Evolutionary conservation across 768 basidiomycete species (phyloP).

Genomic region (Sarcomyxa edulis): DNA sequence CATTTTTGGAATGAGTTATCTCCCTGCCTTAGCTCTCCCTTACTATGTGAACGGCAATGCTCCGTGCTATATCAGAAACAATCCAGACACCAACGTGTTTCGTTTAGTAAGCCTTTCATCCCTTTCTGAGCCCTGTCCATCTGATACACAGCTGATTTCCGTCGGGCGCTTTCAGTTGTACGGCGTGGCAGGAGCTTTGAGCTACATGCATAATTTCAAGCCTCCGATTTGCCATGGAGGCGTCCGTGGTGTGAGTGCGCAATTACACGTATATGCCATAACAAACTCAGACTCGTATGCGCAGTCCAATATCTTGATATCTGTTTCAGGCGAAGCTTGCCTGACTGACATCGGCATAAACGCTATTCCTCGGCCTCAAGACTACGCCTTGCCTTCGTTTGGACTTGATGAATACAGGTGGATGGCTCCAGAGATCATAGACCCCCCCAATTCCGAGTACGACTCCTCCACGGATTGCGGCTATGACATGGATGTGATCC

Average conservation of each 20-base stretch:
- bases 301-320: conserved; percentile 23
- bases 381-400: conserved; percentile 6
- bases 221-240: conserved; percentile 19
- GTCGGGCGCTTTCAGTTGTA: conserved; percentile 7
- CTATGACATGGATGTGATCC: neutral
- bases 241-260: conserved; percentile 14
- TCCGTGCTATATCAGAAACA: conserved; percentile 11
- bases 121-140: too few species aligned
- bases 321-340: conserved; percentile 13
- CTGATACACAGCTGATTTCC: too few species aligned
- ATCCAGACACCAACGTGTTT: neutral
- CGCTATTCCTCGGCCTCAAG: conserved; percentile 2
- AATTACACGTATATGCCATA: neutral
- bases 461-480: too few species aligned
- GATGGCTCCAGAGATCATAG: conserved; percentile 26
- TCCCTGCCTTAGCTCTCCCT: conserved; percentile 18
- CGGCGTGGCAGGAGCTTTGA: conserved; percentile 16
- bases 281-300: neutral
- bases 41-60: conserved; percentile 18
- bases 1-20: conserved; percentile 9
- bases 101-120: neutral
- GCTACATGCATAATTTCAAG: conserved; percentile 15
- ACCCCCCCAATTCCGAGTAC: conserved; percentile 4
- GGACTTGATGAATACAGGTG: conserved; percentile 20
- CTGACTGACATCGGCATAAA: conserved; percentile 22